Base-by-base conservation (phyloP, 2,329 filamentous ascomycete species). In the Aspergillus sp. region DNA sequence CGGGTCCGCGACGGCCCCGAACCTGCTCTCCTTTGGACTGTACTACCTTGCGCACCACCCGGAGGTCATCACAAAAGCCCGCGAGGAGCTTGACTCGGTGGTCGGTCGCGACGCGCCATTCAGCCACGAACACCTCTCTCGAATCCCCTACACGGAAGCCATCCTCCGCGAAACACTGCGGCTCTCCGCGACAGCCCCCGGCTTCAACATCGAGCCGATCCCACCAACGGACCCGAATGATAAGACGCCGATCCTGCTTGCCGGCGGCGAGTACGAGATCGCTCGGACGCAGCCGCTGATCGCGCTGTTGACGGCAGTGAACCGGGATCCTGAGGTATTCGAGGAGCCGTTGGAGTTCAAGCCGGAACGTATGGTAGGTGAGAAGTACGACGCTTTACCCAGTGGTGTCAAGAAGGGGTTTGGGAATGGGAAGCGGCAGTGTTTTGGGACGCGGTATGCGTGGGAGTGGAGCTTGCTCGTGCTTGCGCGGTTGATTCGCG, bases 331-430 rank as follows among this genome's bases (percentile, higher is more conserved):
- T 0, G 79, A 76, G 0, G 85, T 91, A 0, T 93, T 82, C 53
- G 83, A 86, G 0, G 87, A 91, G 59, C 88, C 89, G 0, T 73
- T 84, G 1, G 82, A 85, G 8, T 93, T 91, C 77, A 82, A 81
- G 58, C 90, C 91, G 0, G 90, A 92, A 71, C 83, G 90, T 11
- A 91, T 92, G 88, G 75, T 89, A 0, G 87, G 90, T 23, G 89
- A 89, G 19, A 83, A 84, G 28, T 92, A 91, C 70, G 85, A 87
- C 61, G 83, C 83, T 28, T 81, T 91, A 6, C 88, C 86, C 5
- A 82, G 82, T 15, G 86, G 85, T 57, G 82, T 83, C 28, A 90
- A 86, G 86, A 91, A 91, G 63, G 72, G 90, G 4, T 94, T 93
- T 68, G 91, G 91, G 0, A 90, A 91, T 61, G 91, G 90, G 3